Percentiles rank a stretch among this genome's conserved stretches.
Evolutionary conservation across 164 flowering plant genomes (phyloP).

Genomic region (Kalanchoe fedtschenkoi): DNA sequence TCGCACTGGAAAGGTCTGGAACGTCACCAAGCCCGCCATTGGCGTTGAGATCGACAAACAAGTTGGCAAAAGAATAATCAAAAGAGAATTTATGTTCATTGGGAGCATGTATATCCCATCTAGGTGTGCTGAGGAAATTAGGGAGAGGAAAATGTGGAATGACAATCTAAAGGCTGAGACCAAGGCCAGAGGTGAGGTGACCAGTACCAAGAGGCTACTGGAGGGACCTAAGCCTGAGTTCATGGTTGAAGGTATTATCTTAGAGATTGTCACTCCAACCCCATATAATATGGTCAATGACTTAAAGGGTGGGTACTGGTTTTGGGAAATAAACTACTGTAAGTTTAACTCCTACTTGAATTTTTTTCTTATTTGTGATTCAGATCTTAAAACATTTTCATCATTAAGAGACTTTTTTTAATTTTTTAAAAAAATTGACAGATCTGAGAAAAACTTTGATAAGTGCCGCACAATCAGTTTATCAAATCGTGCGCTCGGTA

Average conservation of each 20-base stretch:
- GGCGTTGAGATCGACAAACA: conserved; percentile 1
- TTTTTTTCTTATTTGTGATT: too few species aligned
- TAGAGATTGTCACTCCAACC: neutral
- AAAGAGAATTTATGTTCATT: neutral
- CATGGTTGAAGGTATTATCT: neutral
- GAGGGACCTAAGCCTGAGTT: neutral
- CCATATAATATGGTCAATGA: neutral
- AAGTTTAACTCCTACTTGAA: too few species aligned
- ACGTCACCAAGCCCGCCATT: neutral
- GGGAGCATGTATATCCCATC: neutral
- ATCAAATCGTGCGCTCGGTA: too few species aligned
- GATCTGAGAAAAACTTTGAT: too few species aligned
- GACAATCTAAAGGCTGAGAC: neutral
- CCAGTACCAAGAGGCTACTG: neutral
- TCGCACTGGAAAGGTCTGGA: neutral
- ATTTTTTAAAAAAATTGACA: too few species aligned
- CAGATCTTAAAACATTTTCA: too few species aligned
- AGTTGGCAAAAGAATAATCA: neutral
- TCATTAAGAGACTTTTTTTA: too few species aligned
- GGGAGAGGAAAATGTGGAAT: neutral
- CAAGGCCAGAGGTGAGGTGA: conserved; percentile 1
- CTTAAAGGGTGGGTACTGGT: neutral
- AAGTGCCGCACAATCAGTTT: too few species aligned
- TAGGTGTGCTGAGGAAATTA: neutral
- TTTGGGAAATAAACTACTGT: too few species aligned